These are phyloP conservation scores for Bipolaris oryzae DNA, from an alignment of 2,329 filamentous ascomycete species.

Conservation along the genomic window DNA sequence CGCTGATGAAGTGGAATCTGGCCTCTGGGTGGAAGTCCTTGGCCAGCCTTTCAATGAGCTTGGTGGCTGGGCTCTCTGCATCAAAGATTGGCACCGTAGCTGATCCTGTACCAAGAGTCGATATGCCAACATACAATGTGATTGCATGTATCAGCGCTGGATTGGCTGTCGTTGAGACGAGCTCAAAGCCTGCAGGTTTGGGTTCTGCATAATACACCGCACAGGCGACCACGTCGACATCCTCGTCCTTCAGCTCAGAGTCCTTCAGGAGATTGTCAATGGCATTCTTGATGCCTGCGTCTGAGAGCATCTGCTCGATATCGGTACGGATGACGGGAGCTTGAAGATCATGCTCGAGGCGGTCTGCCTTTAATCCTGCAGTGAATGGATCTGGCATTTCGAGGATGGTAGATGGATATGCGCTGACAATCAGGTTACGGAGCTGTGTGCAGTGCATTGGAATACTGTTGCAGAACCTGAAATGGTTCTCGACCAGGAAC, in stretches of 20 bases:
- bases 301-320: slow-evolving; percentile 57
- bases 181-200: slow-evolving; percentile 68
- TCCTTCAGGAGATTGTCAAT: slow-evolving; percentile 60
- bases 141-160: slow-evolving; percentile 77
- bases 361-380: slow-evolving; percentile 75
- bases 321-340: slow-evolving; percentile 70
- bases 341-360: slow-evolving; percentile 74
- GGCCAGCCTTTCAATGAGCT: slow-evolving; percentile 75
- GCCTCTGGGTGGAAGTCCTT: slow-evolving; percentile 76
- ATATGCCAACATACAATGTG: slow-evolving; percentile 79
- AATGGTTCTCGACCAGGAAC: slow-evolving; percentile 86
- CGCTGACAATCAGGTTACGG: slow-evolving; percentile 84
- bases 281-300: slow-evolving; percentile 59
- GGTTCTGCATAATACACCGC: slow-evolving; percentile 67
- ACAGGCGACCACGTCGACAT: slow-evolving; percentile 76
- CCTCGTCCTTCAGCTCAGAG: slow-evolving; percentile 69
- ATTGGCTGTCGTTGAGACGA: slow-evolving; percentile 71
- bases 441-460: slow-evolving; percentile 85
- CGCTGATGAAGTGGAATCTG: slow-evolving; percentile 81
- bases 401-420: slow-evolving; percentile 71
- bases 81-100: slow-evolving; percentile 69
- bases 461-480: slow-evolving; percentile 79
- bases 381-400: slow-evolving; percentile 78
- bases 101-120: slow-evolving; percentile 66
- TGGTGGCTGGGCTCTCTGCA: slow-evolving; percentile 68